phyloP scores from a whole-genome alignment of 2,329 filamentous ascomycete genomes.

The Cladophialophora chaetospira region DNA sequence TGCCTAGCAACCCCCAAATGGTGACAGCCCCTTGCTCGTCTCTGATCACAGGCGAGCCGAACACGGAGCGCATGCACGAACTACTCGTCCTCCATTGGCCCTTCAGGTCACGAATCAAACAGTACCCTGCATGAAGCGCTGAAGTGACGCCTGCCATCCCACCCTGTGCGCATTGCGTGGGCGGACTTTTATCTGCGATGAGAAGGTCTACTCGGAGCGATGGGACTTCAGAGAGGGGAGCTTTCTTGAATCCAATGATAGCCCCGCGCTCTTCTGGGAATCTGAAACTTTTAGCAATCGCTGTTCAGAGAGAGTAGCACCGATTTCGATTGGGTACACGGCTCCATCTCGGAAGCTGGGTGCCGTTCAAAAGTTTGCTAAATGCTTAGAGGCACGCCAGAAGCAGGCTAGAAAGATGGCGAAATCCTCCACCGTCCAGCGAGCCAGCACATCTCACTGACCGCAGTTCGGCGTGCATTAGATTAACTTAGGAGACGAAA shows the following conservation, averaged over 20 bases:
- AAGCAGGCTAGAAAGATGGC: background rate
- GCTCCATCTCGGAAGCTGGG: background rate
- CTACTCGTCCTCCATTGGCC: background rate
- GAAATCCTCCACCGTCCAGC: background rate
- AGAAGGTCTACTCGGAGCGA: constrained; percentile 13
- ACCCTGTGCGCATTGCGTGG: constrained; percentile 1
- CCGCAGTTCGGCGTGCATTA: too few species aligned
- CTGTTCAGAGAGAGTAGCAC: background rate
- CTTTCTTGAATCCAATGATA: background rate
- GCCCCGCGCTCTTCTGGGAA: background rate
- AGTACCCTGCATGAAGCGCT: constrained; percentile 3
- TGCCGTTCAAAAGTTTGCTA: background rate
- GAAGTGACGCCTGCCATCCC: background rate
- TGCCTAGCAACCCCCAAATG: background rate
- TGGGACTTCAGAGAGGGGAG: background rate
- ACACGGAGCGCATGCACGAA: background rate
- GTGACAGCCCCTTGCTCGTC: background rate
- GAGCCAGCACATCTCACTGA: too few species aligned
- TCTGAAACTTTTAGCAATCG: background rate
- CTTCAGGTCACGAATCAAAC: background rate
- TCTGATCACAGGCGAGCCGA: background rate
- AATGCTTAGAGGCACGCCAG: background rate
- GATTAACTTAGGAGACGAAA: too few species aligned
- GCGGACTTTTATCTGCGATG: background rate
- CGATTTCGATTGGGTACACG: background rate